phyloP scores from a whole-genome alignment of 352 stramenopile genomes.

The Phytopythium chamaehyphon region DNA sequence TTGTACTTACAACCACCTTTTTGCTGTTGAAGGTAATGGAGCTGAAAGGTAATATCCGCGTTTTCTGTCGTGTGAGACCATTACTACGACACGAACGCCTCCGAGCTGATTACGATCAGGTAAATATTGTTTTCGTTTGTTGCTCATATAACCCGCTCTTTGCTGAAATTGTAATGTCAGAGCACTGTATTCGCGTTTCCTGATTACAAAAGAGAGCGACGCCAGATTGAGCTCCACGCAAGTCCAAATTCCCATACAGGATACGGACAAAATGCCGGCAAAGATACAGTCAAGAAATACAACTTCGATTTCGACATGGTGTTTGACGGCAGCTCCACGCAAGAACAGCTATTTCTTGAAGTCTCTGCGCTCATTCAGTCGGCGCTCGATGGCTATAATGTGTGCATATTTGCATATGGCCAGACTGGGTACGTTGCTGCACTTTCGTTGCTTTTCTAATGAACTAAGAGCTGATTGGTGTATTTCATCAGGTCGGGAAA shows the following conservation, averaged over 20 bases:
- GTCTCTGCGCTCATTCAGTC: slow-evolving; percentile 93
- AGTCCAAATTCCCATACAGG: slow-evolving; percentile 62
- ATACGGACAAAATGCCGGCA: slow-evolving; percentile 56
- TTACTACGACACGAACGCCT: slow-evolving; percentile 65
- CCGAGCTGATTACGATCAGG: slow-evolving; percentile 37
- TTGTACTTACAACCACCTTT: slow-evolving; percentile 1
- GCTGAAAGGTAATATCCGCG: slow-evolving; percentile 95
- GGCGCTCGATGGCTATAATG: slow-evolving; percentile 94
- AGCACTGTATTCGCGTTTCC: slow-evolving; percentile 71
- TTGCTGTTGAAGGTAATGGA: slow-evolving; percentile 85
- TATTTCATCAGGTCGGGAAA: slow-evolving; percentile 60
- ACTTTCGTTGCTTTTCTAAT: neutral
- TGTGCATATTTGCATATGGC: slow-evolving; percentile 94
- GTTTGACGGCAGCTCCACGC: slow-evolving; percentile 90
- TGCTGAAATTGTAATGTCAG: neutral
- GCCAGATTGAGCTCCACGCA: slow-evolving; percentile 70
- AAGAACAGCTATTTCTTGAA: slow-evolving; percentile 97
- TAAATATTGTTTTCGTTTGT: slow-evolving; percentile 9
- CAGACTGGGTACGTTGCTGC: slow-evolving; percentile 58
- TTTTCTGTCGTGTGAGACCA: slow-evolving; percentile 94
- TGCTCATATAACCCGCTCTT: neutral
- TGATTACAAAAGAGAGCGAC: slow-evolving; percentile 56
- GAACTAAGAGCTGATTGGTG: neutral
- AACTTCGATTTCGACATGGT: slow-evolving; percentile 98
- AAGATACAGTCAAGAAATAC: slow-evolving; percentile 76